Base-by-base conservation (phyloP, 1,139 yeast species). In the Spathaspora sp. region DNA sequence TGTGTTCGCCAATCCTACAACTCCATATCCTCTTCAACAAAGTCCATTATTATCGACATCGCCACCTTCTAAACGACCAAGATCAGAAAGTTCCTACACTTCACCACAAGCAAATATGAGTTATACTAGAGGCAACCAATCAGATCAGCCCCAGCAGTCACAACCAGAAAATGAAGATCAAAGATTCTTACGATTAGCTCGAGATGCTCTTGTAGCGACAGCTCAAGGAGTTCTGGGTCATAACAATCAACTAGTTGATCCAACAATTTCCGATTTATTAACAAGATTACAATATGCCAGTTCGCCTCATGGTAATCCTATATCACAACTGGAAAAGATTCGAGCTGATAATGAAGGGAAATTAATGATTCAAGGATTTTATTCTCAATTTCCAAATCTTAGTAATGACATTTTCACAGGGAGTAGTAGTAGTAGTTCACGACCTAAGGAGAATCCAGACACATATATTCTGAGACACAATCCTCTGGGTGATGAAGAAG, bases 221-320 rank as follows among this genome's bases (percentile, higher is more conserved):
- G 76, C 77, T 7, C 57, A 56, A 10, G 71, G 69, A 1, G 67
- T 64, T 7, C 63, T 63, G 47, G 38, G 38, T 34, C 58, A 59
- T 7, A 52, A 55, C 15, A 42, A 58, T 13, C 53, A 53, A 15
- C 48, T 60, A 26, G 74, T 80, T 15, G 85, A 80, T 56, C 84
- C 85, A 4, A 79, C 84, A 1, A 75, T 80, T 20, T 70, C 70
- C 51, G 82, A 78, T 52, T 65, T 80, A 25, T 61, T 80, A 37
- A 67, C 70, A 48, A 58, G 85, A 48, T 63, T 80, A 43, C 82
- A 78, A 52, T 80, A 80, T 53, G 79, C 78, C 10, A 65, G 74
- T 47, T 71, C 82, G 23, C 84, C 85, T 2, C 84, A 80, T 58
- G 75, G 75, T 6, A 74, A 74, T 51, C 80, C 79, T 6, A 74